A percentile compares a stretch with the other conserved stretches of the same genome.
Conservation (phyloP, 1,284 basidiomycete genomes). For the Xerocomus amazonicus region DNA sequence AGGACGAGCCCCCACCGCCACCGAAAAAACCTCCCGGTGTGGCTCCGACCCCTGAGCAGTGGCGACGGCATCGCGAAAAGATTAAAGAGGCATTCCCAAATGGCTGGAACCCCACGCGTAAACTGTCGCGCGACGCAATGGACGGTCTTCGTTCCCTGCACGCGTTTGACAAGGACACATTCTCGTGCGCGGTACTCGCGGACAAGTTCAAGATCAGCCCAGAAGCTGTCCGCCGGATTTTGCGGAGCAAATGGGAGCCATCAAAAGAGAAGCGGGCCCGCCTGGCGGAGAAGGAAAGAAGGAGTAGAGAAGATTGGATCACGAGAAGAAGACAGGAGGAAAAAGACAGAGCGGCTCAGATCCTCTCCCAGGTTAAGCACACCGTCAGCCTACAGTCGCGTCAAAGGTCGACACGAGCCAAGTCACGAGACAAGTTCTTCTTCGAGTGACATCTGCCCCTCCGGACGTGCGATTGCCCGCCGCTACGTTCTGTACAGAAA, state of each 20-base stretch:
- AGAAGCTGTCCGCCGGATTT: slow-evolving; percentile 82
- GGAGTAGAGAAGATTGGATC: slow-evolving; percentile 42
- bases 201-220: slow-evolving; percentile 80
- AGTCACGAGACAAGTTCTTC: slow-evolving; percentile 38
- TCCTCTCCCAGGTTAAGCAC: slow-evolving; percentile 23
- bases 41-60: slow-evolving; percentile 50
- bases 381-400: slow-evolving; percentile 19
- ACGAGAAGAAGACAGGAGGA: slow-evolving; percentile 42
- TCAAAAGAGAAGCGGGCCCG: slow-evolving; percentile 52
- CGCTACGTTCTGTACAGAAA: too few species aligned
- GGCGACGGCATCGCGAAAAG: slow-evolving; percentile 51
- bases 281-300: slow-evolving; percentile 58
- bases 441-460: slow-evolving; percentile 33
- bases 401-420: slow-evolving; percentile 22
- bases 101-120: slow-evolving; percentile 85
- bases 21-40: slow-evolving; percentile 37
- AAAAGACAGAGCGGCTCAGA: slow-evolving; percentile 31
- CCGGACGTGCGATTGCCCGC: slow-evolving; percentile 15
- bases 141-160: slow-evolving; percentile 76
- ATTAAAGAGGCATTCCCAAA: slow-evolving; percentile 65
- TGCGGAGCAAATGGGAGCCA: slow-evolving; percentile 79
- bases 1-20: slow-evolving; percentile 46
- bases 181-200: slow-evolving; percentile 69
- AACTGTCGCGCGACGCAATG: slow-evolving; percentile 90
- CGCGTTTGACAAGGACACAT: slow-evolving; percentile 62